Evolutionary conservation across 2,329 filamentous ascomycete genomes (phyloP), one percentile per base, ranked within the genome.

Genomic region (Tolypocladium tundrense): DNA sequence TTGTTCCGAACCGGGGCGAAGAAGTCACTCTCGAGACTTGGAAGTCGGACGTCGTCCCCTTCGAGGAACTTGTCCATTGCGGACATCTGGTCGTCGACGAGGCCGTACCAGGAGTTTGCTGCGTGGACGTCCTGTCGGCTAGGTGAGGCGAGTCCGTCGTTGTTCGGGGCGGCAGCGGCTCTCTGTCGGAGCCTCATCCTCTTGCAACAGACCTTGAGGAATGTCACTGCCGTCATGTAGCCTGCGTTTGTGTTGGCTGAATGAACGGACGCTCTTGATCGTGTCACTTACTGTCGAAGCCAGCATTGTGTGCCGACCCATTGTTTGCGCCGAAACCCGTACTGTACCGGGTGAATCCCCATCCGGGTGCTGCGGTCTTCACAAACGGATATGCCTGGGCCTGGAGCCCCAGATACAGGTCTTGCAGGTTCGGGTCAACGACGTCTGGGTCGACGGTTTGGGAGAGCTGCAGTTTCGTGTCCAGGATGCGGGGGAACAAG

Each of bases 271-370:
- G 16, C 39, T 7, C 1, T 16, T 8, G 14, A 19, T 4, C 16
- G 39, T 6, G 39, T 19, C 4, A 40, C 69, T 64, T 66, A 75
- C 81, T 84, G 66, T 87, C 84, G 61, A 77, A 87, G 14, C 83
- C 85, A 7, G 84, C 84, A 63, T 85, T 78, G 57, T 87, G 84
- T 11, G 60, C 62, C 2, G 40, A 50, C n/a, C 58, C 51, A 27
- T 61, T 31, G 7, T 54, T 51, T 69, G 66, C 42, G 42, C 56
- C 42, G 14, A 35, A 9, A 11, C n/a, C 21, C 31, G 45, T 45
- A 24, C 39, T 19, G 6, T 40, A 40, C 2, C 5, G 6, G 6
- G 4, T 40, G 14, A 51, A 55, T 1, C 53, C 27, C 53, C 57
- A 58, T n/a, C 43, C 57, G 7, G 33, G 19, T 6, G 37, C 16